phyloP scores from a whole-genome alignment of 73 alveolate genomes.

The Paramecium pentaurelia region DNA sequence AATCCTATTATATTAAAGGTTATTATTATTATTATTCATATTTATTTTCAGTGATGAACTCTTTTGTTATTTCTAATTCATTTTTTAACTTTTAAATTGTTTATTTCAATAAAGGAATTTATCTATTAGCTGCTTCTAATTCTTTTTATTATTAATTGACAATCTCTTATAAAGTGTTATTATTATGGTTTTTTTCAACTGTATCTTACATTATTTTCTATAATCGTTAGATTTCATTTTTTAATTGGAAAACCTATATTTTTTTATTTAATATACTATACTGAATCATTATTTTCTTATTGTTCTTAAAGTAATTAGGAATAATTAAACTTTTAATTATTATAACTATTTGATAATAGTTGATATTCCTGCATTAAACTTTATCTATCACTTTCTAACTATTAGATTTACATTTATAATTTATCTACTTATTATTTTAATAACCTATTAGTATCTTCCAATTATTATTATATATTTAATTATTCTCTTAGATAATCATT shows the following conservation, averaged over 20 bases:
- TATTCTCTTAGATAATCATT: not conserved
- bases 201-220: not conserved
- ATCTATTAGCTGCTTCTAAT: not conserved
- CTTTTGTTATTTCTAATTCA: not conserved
- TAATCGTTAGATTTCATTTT: not conserved
- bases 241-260: not conserved
- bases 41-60: not conserved
- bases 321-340: not conserved
- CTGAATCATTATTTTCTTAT: not conserved
- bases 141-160: not conserved
- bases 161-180: not conserved
- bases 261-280: not conserved
- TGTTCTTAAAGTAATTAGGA: not conserved
- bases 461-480: not conserved
- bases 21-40: not conserved
- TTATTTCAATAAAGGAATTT: not conserved
- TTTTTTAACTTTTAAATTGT: not conserved
- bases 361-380: not conserved
- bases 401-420: not conserved
- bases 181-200: not conserved
- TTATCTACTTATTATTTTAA: not conserved
- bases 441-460: not conserved
- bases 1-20: not conserved
- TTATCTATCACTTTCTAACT: conserved; percentile 23
- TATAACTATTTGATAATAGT: conserved; percentile 11